Percentiles rank a stretch among this genome's conserved stretches.
Conservation (phyloP, 2,329 filamentous ascomycete species). For the Aspergillus versicolor region DNA sequence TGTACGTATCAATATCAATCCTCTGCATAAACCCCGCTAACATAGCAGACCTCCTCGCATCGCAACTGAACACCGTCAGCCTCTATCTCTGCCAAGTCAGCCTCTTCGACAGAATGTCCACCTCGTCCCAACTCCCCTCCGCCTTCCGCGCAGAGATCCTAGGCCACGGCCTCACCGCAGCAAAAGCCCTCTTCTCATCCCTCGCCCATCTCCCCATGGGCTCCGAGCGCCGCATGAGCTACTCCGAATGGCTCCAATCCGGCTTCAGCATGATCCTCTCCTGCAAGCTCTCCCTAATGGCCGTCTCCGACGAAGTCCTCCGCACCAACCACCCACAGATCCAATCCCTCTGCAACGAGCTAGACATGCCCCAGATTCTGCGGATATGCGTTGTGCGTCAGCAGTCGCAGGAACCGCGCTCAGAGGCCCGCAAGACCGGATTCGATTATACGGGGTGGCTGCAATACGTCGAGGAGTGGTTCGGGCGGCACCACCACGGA, state of each 20-base stretch:
- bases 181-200: conserved; percentile 7
- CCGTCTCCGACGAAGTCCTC: neutral
- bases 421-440: neutral
- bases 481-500: neutral
- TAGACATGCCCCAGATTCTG: neutral
- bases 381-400: neutral
- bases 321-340: neutral
- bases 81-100: conserved; percentile 42
- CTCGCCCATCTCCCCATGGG: conserved; percentile 36
- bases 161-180: conserved; percentile 12
- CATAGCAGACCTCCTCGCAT: conserved; percentile 29
- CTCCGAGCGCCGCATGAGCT: conserved; percentile 37
- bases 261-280: conserved; percentile 27
- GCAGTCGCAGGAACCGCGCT: neutral
- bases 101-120: conserved; percentile 24
- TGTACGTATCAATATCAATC: neutral
- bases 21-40: neutral
- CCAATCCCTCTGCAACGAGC: neutral
- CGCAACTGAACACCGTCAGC: conserved; percentile 41
- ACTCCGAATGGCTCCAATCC: conserved; percentile 43
- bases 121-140: neutral
- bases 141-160: conserved; percentile 13
- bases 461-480: neutral
- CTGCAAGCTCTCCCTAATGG: conserved; percentile 11
- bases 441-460: conserved; percentile 3